Evolutionary conservation across 2,329 filamentous ascomycete genomes (phyloP).

Genomic region (Clarireedia monteithiana): DNA sequence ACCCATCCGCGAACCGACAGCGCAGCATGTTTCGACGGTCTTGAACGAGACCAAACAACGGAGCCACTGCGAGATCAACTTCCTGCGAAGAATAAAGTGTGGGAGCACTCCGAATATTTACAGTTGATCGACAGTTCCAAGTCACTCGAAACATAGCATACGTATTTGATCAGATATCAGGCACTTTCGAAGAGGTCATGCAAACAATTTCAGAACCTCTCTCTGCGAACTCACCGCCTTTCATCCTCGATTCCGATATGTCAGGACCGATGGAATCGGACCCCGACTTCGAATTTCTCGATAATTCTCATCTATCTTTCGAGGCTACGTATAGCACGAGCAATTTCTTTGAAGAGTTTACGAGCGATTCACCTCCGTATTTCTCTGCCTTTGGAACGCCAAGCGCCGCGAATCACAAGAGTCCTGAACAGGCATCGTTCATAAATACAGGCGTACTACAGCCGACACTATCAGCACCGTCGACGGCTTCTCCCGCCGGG

Average conservation of each 20-base stretch:
- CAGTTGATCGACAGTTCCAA: neutral
- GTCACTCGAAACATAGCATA: neutral
- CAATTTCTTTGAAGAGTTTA: constrained; percentile 27
- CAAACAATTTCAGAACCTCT: constrained; percentile 21
- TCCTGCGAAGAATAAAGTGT: neutral
- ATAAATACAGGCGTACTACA: neutral
- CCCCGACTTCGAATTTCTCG: constrained; percentile 32
- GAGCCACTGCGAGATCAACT: neutral
- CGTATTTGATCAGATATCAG: neutral
- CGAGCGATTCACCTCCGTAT: constrained; percentile 20
- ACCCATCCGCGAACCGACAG: neutral
- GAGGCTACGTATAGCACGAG: constrained; percentile 27
- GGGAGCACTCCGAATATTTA: neutral
- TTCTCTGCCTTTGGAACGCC: constrained; percentile 23
- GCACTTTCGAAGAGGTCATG: constrained; percentile 17
- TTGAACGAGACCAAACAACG: neutral
- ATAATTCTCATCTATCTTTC: constrained; percentile 25
- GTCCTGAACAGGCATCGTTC: constrained; percentile 5
- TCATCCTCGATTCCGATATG: constrained; percentile 31
- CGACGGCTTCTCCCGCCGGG: constrained; percentile 29
- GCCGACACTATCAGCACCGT: constrained; percentile 21
- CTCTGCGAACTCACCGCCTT: constrained; percentile 28
- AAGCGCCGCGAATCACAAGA: constrained; percentile 14
- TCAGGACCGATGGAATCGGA: constrained; percentile 27
- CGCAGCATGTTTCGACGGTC: constrained; percentile 1